Base-by-base conservation (phyloP, 2,329 filamentous ascomycete genomes). In the Penicillium freii region DNA sequence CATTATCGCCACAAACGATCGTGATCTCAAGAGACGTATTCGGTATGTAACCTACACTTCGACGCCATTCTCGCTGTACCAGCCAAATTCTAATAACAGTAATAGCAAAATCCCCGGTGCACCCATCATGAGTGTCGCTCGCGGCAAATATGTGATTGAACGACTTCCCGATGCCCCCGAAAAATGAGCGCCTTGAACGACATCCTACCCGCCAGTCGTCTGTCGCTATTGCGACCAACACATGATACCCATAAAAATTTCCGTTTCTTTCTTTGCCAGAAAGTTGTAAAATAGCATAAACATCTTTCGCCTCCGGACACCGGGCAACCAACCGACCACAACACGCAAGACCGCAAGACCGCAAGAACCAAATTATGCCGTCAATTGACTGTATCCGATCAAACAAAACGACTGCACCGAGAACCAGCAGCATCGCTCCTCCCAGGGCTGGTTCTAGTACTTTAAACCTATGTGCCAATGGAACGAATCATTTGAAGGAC, bases 141-240 rank as follows among this genome's bases (percentile, higher is more conserved):
- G 90, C 69, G 91, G 90, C 45, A 97, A 97, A 76, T 97, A 97
- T 76, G 88, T 93, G 47, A 94, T 99, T 69, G 94, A 97, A 81
- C 85, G 92, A 68, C 77, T 97, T 61, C 92, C 92, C 5, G 90
- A 92, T 75, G 91, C 90, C 38, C 90, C 90, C 34, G 87, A 92
- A 44, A 67, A 67, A 58, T 67, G 65, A 85, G 53, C 34, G 21
- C 36, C 31, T 45, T 44, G n/a, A 33, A 33, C 43, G 38, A 54
- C 33, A 17, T 34, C 33, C 33, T 15, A 34, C 33, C 33, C 6
- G 15, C 29, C 49, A 29, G 21, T 57, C 51, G 21, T 49, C 31
- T 39, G 40, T 51, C 43, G 29, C 45, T 21, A 42, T 29, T 50
- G 44, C 44, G 17, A 50, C 31, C 25, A 44, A 44, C 29, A 50